These are phyloP conservation scores for Leishmania arabica DNA, from an alignment of 208 protist genomes.

Conservation along the genomic window DNA sequence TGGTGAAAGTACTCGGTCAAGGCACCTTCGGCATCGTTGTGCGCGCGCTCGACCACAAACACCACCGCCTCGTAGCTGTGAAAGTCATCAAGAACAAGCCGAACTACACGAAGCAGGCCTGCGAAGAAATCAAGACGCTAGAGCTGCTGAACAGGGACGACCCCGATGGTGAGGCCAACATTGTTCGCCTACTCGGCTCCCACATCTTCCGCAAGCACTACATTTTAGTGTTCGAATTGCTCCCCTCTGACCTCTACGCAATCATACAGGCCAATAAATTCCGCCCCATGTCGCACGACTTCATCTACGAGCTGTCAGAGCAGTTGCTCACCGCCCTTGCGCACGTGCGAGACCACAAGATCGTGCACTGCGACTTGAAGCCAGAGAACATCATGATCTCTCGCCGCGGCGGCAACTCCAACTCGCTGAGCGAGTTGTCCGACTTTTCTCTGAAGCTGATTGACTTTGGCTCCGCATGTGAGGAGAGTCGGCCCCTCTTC, in stretches of 20 bases:
- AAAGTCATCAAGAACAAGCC: slow-evolving; percentile 90
- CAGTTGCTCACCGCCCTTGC: slow-evolving; percentile 71
- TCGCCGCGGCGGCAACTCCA: slow-evolving; percentile 3
- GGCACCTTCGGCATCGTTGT: slow-evolving; percentile 93
- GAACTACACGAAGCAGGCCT: slow-evolving; percentile 81
- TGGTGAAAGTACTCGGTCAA: slow-evolving; percentile 77
- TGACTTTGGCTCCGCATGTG: slow-evolving; percentile 97
- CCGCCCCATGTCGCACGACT: slow-evolving; percentile 66
- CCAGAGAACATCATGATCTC: slow-evolving; percentile 96
- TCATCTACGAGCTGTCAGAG: slow-evolving; percentile 73
- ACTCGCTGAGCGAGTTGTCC: background rate
- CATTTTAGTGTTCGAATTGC: slow-evolving; percentile 79
- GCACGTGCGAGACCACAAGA: slow-evolving; percentile 61
- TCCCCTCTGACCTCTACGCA: slow-evolving; percentile 74
- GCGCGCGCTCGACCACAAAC: slow-evolving; percentile 76
- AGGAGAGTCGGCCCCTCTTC: slow-evolving; percentile 89
- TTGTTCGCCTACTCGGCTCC: slow-evolving; percentile 68
- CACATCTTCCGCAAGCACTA: slow-evolving; percentile 79
- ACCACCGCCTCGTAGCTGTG: slow-evolving; percentile 56
- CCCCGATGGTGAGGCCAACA: slow-evolving; percentile 56
- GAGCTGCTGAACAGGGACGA: slow-evolving; percentile 62
- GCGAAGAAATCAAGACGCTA: slow-evolving; percentile 85
- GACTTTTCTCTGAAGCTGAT: slow-evolving; percentile 95
- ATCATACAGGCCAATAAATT: slow-evolving; percentile 75
- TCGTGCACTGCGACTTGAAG: slow-evolving; percentile 97